phyloP scores from a whole-genome alignment of 2,329 filamentous ascomycete species.

The Westerdykella aurantiaca region DNA sequence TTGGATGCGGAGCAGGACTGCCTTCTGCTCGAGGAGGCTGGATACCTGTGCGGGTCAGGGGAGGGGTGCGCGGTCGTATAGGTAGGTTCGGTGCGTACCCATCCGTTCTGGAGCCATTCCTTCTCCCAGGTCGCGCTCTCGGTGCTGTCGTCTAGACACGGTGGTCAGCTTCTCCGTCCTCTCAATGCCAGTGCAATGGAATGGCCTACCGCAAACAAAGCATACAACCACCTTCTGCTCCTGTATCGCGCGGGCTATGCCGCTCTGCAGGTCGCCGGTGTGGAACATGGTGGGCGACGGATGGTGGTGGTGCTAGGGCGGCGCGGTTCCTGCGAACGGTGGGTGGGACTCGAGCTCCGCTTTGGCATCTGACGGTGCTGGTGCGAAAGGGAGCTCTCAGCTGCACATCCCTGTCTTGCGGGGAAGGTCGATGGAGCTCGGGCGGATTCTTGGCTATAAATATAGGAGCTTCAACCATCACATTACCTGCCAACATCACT shows the following conservation, averaged over 20 bases:
- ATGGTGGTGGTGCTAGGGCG: neutral
- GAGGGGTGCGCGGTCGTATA: neutral
- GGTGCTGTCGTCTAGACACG: conserved; percentile 56
- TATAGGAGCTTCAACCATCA: too few relatives aligned
- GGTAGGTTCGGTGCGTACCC: conserved; percentile 18
- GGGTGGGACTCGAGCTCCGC: conserved; percentile 11
- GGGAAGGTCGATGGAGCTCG: neutral
- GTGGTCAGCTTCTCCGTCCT: neutral
- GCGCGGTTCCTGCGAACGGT: conserved; percentile 5
- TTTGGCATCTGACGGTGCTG: conserved; percentile 6
- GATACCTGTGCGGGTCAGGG: conserved; percentile 26
- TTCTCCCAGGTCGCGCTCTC: conserved; percentile 69
- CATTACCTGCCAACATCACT: too few relatives aligned
- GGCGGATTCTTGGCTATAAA: too few relatives aligned
- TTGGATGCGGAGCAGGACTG: conserved; percentile 64
- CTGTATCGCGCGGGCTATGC: conserved; percentile 68
- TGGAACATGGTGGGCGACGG: conserved; percentile 62
- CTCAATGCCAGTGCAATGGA: too few relatives aligned
- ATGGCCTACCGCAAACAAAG: conserved; percentile 65
- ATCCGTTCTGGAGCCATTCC: conserved; percentile 52
- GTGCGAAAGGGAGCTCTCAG: neutral
- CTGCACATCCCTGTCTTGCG: neutral
- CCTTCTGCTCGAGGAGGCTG: conserved; percentile 53
- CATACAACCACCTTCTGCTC: conserved; percentile 75
- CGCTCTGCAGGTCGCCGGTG: conserved; percentile 70